phyloP scores from a whole-genome alignment of 495 filamentous ascomycete species.

The Durotheca rogersii region DNA sequence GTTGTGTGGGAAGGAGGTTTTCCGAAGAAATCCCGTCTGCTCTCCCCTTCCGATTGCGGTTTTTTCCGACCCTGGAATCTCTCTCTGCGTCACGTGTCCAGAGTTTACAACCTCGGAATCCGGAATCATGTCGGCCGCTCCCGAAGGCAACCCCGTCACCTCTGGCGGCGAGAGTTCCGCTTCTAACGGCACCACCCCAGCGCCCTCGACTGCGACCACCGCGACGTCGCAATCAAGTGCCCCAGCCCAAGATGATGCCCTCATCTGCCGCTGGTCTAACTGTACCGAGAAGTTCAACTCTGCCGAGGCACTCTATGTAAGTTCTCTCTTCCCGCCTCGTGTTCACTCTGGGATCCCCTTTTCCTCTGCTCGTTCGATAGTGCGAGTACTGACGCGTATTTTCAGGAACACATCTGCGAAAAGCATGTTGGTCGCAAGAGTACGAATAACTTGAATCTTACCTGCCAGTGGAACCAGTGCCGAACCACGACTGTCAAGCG shows the following conservation, averaged over 20 bases:
- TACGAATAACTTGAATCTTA: constrained; percentile 97
- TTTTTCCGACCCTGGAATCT: too few relatives aligned
- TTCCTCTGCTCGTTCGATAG: too few relatives aligned
- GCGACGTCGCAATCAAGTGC: constrained; percentile 41
- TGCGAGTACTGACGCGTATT: too few relatives aligned
- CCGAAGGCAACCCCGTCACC: constrained; percentile 28
- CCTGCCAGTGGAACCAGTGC: constrained; percentile 96
- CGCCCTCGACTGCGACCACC: constrained; percentile 43
- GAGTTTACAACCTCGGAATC: too few relatives aligned
- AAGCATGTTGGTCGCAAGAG: constrained; percentile 97
- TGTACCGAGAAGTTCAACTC: constrained; percentile 79
- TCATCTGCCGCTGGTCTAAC: constrained; percentile 82
- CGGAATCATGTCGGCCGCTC: constrained; percentile 33
- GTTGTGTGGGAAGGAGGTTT: too few relatives aligned
- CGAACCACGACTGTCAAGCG: constrained; percentile 97
- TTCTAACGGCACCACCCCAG: constrained; percentile 48
- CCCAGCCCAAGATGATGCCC: constrained; percentile 55
- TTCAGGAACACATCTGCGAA: constrained; percentile 97
- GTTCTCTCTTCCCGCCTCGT: constrained; percentile 36
- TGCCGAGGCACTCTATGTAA: constrained; percentile 87
- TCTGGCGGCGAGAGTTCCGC: constrained; percentile 37
- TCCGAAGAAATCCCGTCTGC: too few relatives aligned
- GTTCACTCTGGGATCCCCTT: too few relatives aligned
- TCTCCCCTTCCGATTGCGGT: too few relatives aligned
- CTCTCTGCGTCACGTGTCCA: too few relatives aligned